A percentile compares a stretch with the other conserved stretches of the same genome.
phyloP scores from a whole-genome alignment of 768 basidiomycete species.

The Lepiota brunneoincarnata region DNA sequence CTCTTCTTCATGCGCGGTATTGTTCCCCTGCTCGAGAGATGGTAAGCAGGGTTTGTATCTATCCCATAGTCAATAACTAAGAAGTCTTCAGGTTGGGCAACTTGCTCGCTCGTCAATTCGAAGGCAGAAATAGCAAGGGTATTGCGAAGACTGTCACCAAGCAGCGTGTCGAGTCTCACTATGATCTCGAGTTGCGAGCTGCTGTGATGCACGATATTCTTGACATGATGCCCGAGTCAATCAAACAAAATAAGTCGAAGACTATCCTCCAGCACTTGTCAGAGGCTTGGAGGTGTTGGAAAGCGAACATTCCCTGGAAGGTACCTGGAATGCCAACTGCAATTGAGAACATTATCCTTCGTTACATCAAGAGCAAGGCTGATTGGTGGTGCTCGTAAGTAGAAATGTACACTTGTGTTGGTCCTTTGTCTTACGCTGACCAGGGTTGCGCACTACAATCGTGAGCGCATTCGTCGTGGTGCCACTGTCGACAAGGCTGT shows the following conservation, averaged over 20 bases:
- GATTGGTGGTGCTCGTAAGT: conserved; percentile 97
- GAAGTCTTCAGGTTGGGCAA: conserved; percentile 71
- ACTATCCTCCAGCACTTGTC: conserved; percentile 97
- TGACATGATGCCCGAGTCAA: conserved; percentile 99
- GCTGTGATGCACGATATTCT: conserved; percentile 99
- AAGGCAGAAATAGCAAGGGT: conserved; percentile 95
- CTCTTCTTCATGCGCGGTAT: conserved; percentile 99
- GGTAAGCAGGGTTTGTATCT: conserved; percentile 42
- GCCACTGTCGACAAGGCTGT: conserved; percentile 98
- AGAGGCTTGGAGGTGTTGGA: conserved; percentile 98
- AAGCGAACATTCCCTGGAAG: conserved; percentile 98
- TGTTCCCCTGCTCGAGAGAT: conserved; percentile 94
- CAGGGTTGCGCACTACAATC: conserved; percentile 95
- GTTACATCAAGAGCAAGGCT: conserved; percentile 99
- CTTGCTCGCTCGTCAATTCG: conserved; percentile 95
- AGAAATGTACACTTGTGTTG: background rate
- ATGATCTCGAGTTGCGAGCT: conserved; percentile 94
- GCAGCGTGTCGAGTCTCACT: conserved; percentile 98
- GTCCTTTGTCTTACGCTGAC: conserved; percentile 1
- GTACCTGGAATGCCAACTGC: conserved; percentile 99
- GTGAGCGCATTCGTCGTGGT: conserved; percentile 94
- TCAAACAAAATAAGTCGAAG: conserved; percentile 99
- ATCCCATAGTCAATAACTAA: background rate
- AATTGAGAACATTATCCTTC: conserved; percentile 97
- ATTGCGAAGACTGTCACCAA: conserved; percentile 98